Percentiles rank a stretch among this genome's conserved stretches.
phyloP scores from a whole-genome alignment of 164 flowering plant genomes.

The Aristolochia fimbriata region DNA sequence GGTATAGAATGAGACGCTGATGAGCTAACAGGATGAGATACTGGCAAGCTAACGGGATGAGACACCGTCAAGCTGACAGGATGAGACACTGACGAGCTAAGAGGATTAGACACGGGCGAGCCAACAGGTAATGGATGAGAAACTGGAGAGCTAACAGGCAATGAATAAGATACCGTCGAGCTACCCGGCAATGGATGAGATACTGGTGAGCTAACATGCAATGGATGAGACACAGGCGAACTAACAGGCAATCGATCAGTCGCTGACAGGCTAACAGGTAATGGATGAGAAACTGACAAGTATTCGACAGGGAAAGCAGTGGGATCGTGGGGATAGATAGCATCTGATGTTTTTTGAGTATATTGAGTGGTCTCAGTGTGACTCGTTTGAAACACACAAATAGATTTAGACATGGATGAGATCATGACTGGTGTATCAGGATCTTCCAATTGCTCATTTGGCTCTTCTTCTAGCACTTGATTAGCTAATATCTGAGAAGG shows the following conservation, averaged over 20 bases:
- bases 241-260: neutral
- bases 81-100: neutral
- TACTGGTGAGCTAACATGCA: slow-evolving; percentile 1
- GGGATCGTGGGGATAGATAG: too few relatives aligned
- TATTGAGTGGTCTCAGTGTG: slow-evolving; percentile 1
- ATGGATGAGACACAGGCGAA: slow-evolving; percentile 2
- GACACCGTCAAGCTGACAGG: neutral
- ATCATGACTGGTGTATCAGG: neutral
- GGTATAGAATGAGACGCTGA: too few relatives aligned
- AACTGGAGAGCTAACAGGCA: too few relatives aligned
- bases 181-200: neutral
- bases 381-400: slow-evolving; percentile 1
- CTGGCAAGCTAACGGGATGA: too few relatives aligned
- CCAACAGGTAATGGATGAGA: neutral
- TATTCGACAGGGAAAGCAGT: too few relatives aligned
- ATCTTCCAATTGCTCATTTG: slow-evolving; percentile 11
- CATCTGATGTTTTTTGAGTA: too few relatives aligned
- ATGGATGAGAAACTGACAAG: neutral
- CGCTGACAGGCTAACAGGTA: too few relatives aligned
- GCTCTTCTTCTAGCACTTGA: slow-evolving; percentile 8
- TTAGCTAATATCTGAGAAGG: slow-evolving; percentile 10
- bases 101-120: slow-evolving; percentile 2
- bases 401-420: neutral
- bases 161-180: neutral
- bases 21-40: too few relatives aligned